Conservation (phyloP, 2,329 filamentous ascomycete species). For the Alternaria infectoria region DNA sequence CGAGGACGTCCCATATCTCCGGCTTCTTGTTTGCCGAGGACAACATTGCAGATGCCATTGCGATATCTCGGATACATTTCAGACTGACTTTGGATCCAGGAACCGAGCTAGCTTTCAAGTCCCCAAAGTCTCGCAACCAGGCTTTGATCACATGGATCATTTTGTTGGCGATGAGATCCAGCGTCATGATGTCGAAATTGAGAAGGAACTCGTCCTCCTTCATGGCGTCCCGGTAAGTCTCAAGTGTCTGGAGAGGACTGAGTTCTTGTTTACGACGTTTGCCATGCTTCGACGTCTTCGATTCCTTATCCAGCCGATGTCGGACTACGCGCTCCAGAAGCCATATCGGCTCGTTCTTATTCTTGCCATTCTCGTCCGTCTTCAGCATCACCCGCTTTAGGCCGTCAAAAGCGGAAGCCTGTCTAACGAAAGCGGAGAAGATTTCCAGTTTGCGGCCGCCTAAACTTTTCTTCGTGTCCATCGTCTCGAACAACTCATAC, state of each 20-base stretch:
- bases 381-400: background rate
- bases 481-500: background rate
- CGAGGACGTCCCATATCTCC: background rate
- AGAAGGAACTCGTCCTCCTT: background rate
- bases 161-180: background rate
- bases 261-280: background rate
- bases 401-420: background rate
- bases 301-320: background rate
- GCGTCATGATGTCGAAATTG: background rate
- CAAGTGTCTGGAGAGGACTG: background rate
- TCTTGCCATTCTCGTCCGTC: background rate
- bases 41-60: background rate
- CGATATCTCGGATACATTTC: background rate
- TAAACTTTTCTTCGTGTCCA: background rate
- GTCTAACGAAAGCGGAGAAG: background rate
- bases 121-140: background rate
- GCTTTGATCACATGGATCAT: background rate
- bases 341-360: background rate
- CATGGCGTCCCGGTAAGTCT: background rate
- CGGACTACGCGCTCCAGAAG: background rate
- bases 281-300: background rate
- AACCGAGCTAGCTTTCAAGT: background rate
- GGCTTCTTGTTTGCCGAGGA: background rate
- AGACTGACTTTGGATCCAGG: background rate
- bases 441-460: background rate